Evolutionary conservation across 2,329 filamentous ascomycete genomes (phyloP).

Genomic region (Aspergillus sp.): DNA sequence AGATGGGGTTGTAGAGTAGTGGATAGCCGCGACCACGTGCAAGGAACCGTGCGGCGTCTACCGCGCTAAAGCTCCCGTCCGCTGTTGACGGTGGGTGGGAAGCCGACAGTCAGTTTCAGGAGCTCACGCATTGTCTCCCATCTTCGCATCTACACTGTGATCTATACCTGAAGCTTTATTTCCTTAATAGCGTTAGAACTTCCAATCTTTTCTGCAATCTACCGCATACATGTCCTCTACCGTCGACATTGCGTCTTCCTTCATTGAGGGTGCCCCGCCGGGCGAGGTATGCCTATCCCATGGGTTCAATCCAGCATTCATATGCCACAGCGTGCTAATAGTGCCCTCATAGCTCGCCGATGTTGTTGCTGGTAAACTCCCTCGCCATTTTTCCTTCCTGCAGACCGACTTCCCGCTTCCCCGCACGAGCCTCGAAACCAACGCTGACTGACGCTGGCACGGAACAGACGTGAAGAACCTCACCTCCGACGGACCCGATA

Average conservation of each 20-base stretch:
- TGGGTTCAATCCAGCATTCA: conserved; percentile 9
- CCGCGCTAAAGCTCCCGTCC: conserved; percentile 18
- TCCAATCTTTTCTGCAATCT: background rate
- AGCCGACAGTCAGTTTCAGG: conserved; percentile 1
- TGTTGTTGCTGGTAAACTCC: conserved; percentile 71
- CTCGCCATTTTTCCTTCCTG: background rate
- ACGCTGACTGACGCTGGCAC: too few relatives aligned
- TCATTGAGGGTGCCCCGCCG: conserved; percentile 89
- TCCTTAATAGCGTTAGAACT: background rate
- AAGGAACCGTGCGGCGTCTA: conserved; percentile 12
- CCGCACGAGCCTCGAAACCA: too few relatives aligned
- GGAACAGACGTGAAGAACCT: conserved; percentile 81
- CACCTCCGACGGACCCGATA: conserved; percentile 64
- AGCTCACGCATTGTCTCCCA: conserved; percentile 3
- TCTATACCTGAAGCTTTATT: too few relatives aligned
- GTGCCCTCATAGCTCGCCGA: conserved; percentile 67
- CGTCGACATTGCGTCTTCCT: conserved; percentile 69
- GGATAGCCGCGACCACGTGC: conserved; percentile 16
- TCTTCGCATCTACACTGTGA: too few relatives aligned
- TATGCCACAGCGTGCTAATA: conserved; percentile 12
- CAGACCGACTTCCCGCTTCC: too few relatives aligned
- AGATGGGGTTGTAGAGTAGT: background rate
- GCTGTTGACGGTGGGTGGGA: background rate
- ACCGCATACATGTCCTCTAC: conserved; percentile 40
- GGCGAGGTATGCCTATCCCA: conserved; percentile 70